Percentiles rank a stretch among this genome's conserved stretches.
Evolutionary conservation across 2,329 filamentous ascomycete genomes (phyloP).

Genomic region (Botryotinia narcissicola): DNA sequence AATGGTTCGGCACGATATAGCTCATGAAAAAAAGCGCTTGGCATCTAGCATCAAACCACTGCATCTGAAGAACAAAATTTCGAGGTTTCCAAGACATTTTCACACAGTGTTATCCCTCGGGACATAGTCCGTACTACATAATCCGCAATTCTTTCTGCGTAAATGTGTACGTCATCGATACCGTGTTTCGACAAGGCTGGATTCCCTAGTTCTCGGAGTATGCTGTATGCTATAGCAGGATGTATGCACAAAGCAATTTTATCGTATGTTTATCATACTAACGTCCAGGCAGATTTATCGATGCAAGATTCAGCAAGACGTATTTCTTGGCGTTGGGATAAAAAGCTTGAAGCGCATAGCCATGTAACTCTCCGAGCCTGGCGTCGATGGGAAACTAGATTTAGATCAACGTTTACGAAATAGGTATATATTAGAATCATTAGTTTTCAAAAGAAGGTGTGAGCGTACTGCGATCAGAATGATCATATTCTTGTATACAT

Average conservation of each 20-base stretch:
- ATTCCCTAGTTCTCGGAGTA: background rate
- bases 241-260: background rate
- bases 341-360: background rate
- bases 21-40: background rate
- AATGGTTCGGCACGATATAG: background rate
- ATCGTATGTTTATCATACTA: accelerated
- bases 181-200: background rate
- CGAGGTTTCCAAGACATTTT: background rate
- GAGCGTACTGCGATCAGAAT: too few species aligned
- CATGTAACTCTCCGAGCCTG: background rate
- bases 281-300: background rate
- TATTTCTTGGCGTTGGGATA: background rate
- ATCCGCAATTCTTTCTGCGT: background rate
- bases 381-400: too few species aligned
- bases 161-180: background rate
- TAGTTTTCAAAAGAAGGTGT: accelerated
- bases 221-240: background rate
- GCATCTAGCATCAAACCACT: background rate
- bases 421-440: too few species aligned
- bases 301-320: background rate
- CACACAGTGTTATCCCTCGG: background rate
- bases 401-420: too few species aligned
- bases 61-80: background rate
- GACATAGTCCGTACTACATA: background rate
- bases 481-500: too few species aligned